A percentile compares a stretch with the other conserved stretches of the same genome.
phyloP scores from a whole-genome alignment of 2,329 filamentous ascomycete genomes.

The Alternaria gansuensis region DNA sequence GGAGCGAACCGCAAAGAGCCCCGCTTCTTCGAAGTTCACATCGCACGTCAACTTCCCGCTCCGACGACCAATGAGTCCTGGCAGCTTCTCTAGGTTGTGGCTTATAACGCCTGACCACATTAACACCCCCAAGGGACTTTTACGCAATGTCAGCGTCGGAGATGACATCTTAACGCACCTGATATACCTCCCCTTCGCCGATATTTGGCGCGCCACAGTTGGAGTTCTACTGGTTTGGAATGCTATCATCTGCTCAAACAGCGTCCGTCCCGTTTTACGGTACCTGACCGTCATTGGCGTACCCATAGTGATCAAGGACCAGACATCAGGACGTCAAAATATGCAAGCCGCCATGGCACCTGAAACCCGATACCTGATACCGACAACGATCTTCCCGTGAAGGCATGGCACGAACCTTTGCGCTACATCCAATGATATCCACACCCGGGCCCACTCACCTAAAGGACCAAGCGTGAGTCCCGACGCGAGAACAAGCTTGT shows the following conservation, averaged over 20 bases:
- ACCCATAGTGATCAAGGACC: constrained; percentile 26
- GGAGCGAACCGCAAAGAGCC: constrained; percentile 11
- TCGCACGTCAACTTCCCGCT: constrained; percentile 21
- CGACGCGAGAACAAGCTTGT: constrained; percentile 31
- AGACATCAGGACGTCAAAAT: constrained; percentile 33
- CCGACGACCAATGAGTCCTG: constrained; percentile 28
- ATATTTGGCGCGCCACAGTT: constrained; percentile 9
- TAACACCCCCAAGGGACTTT: constrained; percentile 25
- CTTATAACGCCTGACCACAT: constrained; percentile 40
- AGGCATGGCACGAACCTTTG: constrained; percentile 25
- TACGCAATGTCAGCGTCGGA: constrained; percentile 26
- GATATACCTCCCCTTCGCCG: constrained; percentile 15
- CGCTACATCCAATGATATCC: constrained; percentile 29
- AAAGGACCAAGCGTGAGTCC: constrained; percentile 19
- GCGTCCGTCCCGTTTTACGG: constrained; percentile 22
- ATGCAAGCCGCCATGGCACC: constrained; percentile 35
- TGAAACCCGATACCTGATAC: constrained; percentile 39
- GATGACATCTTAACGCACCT: constrained; percentile 23
- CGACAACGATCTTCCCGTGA: constrained; percentile 33
- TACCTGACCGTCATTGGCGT: constrained; percentile 4
- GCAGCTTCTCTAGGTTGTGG: constrained; percentile 30
- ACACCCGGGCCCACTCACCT: constrained; percentile 17
- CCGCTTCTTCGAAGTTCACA: constrained; percentile 16
- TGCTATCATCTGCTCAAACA: constrained; percentile 34
- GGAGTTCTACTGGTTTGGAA: constrained; percentile 23